phyloP scores from a whole-genome alignment of 768 basidiomycete species.

The Boletus sp. region DNA sequence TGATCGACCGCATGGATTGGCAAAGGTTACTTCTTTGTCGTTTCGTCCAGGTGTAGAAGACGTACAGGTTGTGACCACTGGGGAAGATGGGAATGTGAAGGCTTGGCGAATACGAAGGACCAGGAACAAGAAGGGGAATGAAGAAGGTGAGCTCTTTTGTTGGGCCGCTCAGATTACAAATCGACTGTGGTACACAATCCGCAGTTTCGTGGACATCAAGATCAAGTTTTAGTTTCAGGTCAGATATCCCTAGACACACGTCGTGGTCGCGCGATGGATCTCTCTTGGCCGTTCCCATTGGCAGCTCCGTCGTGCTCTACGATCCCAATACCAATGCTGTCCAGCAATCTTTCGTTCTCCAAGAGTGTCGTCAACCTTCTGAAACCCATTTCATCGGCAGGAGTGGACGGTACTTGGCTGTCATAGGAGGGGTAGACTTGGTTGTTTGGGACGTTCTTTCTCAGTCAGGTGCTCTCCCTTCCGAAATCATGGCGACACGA shows the following conservation, averaged over 20 bases:
- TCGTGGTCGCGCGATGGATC: constrained; percentile 88
- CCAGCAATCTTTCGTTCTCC: constrained; percentile 55
- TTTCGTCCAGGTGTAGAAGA: constrained; percentile 57
- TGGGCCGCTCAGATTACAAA: neutral
- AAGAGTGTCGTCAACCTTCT: constrained; percentile 45
- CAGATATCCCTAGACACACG: constrained; percentile 58
- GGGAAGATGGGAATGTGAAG: constrained; percentile 73
- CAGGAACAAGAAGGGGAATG: constrained; percentile 42
- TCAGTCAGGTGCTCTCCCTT: constrained; percentile 46
- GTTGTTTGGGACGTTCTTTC: constrained; percentile 72
- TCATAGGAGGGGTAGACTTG: constrained; percentile 46
- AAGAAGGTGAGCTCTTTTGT: constrained; percentile 46
- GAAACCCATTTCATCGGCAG: constrained; percentile 65
- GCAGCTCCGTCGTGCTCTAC: constrained; percentile 67
- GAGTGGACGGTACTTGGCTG: constrained; percentile 67
- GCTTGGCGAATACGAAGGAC: constrained; percentile 66
- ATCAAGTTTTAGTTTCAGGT: constrained; percentile 66
- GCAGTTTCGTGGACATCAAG: constrained; percentile 71
- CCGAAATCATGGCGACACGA: neutral
- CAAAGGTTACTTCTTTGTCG: constrained; percentile 56
- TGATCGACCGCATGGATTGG: constrained; percentile 77
- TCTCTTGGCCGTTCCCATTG: constrained; percentile 71
- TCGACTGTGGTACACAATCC: neutral
- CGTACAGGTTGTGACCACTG: constrained; percentile 64
- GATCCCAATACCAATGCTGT: constrained; percentile 62